Evolutionary conservation across 768 basidiomycete genomes (phyloP).

Genomic region (Leccinum disarticulatum): DNA sequence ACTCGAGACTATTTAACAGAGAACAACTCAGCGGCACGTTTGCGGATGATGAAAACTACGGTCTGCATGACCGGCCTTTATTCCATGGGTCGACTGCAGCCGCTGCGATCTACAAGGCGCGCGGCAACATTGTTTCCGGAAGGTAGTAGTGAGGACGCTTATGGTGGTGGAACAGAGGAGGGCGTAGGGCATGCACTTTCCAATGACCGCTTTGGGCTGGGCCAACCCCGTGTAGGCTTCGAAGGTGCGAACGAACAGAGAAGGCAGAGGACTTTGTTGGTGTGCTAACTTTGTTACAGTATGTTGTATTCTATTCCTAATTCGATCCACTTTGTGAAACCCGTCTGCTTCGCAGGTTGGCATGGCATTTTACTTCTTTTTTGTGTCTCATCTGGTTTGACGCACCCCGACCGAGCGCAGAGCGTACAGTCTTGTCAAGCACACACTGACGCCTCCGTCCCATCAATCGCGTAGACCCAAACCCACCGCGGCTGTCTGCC

Average conservation of each 20-base stretch:
- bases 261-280: too few relatives aligned
- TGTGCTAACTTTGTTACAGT: too few relatives aligned
- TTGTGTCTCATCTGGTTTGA: too few relatives aligned
- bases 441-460: too few relatives aligned
- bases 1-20: constrained; percentile 96
- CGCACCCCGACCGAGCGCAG: too few relatives aligned
- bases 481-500: too few relatives aligned
- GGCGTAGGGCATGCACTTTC: constrained; percentile 88
- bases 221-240: constrained; percentile 81
- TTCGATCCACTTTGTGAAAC: too few relatives aligned
- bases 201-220: constrained; percentile 92
- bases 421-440: too few relatives aligned
- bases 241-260: constrained; percentile 61
- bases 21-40: constrained; percentile 81
- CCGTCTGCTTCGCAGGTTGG: too few relatives aligned
- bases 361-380: too few relatives aligned
- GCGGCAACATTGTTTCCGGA: constrained; percentile 75
- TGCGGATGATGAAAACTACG: constrained; percentile 92
- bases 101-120: constrained; percentile 99
- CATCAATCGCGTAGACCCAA: too few relatives aligned
- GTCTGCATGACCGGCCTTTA: constrained; percentile 89
- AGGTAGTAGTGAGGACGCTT: constrained; percentile 82
- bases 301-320: too few relatives aligned
- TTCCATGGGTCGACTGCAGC: constrained; percentile 96
- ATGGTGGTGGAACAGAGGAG: constrained; percentile 93